Evolutionary conservation across 1,284 basidiomycete species (phyloP), one percentile per base, ranked within the genome.

Genomic region (Ceratobasidium sp.): DNA sequence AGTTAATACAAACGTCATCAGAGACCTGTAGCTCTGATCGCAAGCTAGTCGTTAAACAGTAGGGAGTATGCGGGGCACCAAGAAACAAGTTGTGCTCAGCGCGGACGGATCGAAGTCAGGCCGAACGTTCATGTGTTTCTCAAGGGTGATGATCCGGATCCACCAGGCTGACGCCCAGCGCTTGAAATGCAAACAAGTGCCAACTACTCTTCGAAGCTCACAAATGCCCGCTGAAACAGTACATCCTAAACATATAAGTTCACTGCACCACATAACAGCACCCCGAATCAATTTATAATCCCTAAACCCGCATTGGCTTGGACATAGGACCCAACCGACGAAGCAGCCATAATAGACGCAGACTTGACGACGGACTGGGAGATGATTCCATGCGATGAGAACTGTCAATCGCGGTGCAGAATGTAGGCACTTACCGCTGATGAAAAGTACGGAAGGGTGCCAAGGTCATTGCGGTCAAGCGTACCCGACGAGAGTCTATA

Each of bases 321-420:
- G 37, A 74, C 73, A 27, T 74, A 74, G 6, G 73, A 41, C 3
- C 62, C 62, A 59, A 74, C 73, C 1, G 62, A 43, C 3, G 59
- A 64, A 22, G 63, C 62, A 9, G 62, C 62, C 73, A 74, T 74
- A 27, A 74, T 66, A n/a, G 73, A 58, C 31, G 73, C 73, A 19
- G 51, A 56, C 34, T 54, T 64, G 24, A 74, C 73, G 37, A 43
- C 54, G 9, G 73, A 74, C 62, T 74, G 22, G 48, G 3, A 43
- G 37, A 41, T 4, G 13, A 24, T n/a, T 11, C 37, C 4, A 56
- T 3, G 39, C 1, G 16, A 37, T 58, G 41, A 69, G 22, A 27
- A 24, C 31, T 14, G 22, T 5, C 13, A n/a, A 24, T n/a, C 22
- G 22, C 1, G 19, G 16, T 19, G 24, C 13, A 41, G n/a, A 46